Base-by-base conservation (phyloP, 2,329 filamentous ascomycete species). In the Paecilomyces variotii region DNA sequence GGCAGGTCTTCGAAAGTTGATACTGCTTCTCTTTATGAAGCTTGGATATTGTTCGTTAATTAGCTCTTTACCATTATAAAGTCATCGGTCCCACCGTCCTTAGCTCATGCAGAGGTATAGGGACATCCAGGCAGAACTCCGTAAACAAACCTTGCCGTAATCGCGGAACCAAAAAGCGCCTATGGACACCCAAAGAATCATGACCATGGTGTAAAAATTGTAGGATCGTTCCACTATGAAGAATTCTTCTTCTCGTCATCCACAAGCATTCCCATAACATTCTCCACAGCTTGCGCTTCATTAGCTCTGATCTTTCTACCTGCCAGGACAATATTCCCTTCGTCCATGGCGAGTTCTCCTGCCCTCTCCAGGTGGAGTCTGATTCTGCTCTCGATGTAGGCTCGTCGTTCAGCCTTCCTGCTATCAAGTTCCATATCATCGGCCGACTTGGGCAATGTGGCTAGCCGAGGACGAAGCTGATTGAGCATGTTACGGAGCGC, bases 361-460 rank as follows among this genome's bases (percentile, higher is more conserved):
- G 72, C 68, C 26, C 76, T 71, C 76, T 96, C 90, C 49, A 97
- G 77, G 70, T 95, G 89, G 60, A 88, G 82, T 64, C 85, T 80
- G 55, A 90, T 89, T 67, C 91, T 87, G 57, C 83, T 82, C 74
- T 97, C 92, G 54, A 97, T 86, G 71, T 97, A 97, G 64, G 88
- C 83, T 58, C 87, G 81, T 60, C 93, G 80, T 71, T 94, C 86
- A 56, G 86, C 82, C 45, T 86, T 82, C 77, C 85, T 89, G 53
- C 81, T 82, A 62, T 79, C 73, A 54, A 66, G 67, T 59, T 76
- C 71, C 30, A 70, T 69, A 2, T 72, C 72, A 28, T 72, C 70
- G 2, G 73, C 68, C 0, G 70, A 65, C 25, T 63, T 64, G 2
- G 72, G 68, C 56, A 84, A 62, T 4, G 73, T 71, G 4, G 74